Conservation (phyloP, 176 grass and related monocot genomes). For the Bothriochloa decipiens region DNA sequence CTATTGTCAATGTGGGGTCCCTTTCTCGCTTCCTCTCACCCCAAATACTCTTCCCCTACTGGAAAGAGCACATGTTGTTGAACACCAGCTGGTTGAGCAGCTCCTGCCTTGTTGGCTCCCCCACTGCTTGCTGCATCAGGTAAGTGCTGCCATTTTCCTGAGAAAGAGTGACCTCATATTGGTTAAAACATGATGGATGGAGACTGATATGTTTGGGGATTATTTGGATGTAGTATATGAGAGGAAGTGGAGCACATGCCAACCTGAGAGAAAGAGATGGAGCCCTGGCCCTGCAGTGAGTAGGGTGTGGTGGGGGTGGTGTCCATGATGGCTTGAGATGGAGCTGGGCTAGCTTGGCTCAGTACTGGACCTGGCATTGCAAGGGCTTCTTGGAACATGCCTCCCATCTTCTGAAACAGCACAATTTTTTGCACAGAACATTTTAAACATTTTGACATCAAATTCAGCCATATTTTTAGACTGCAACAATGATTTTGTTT, state of each 20-base stretch:
- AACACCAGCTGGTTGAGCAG: slow-evolving; percentile 75
- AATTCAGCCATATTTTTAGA: neutral
- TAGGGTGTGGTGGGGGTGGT: slow-evolving; percentile 45
- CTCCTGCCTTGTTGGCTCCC: slow-evolving; percentile 74
- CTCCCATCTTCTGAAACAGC: slow-evolving; percentile 65
- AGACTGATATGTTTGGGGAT: slow-evolving; percentile 35
- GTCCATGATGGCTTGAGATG: slow-evolving; percentile 60
- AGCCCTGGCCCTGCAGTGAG: slow-evolving; percentile 54
- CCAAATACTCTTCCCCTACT: slow-evolving; percentile 54
- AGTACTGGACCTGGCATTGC: slow-evolving; percentile 51
- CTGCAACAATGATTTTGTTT: neutral
- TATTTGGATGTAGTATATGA: slow-evolving; percentile 32
- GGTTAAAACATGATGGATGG: slow-evolving; percentile 37
- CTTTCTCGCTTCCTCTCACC: slow-evolving; percentile 19
- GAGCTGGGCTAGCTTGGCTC: slow-evolving; percentile 49
- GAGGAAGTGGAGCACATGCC: neutral
- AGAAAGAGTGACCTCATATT: slow-evolving; percentile 45
- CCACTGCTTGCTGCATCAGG: slow-evolving; percentile 69
- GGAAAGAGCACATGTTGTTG: slow-evolving; percentile 78
- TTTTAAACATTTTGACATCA: slow-evolving; percentile 16
- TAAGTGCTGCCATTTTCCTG: slow-evolving; percentile 63
- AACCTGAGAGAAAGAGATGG: slow-evolving; percentile 66
- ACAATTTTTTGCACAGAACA: neutral
- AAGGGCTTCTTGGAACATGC: slow-evolving; percentile 58
- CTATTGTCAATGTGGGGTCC: slow-evolving; percentile 63